A percentile compares a stretch with the other conserved stretches of the same genome.
phyloP scores from a whole-genome alignment of 805 yeast genomes.

The Danielia oregonensis region DNA sequence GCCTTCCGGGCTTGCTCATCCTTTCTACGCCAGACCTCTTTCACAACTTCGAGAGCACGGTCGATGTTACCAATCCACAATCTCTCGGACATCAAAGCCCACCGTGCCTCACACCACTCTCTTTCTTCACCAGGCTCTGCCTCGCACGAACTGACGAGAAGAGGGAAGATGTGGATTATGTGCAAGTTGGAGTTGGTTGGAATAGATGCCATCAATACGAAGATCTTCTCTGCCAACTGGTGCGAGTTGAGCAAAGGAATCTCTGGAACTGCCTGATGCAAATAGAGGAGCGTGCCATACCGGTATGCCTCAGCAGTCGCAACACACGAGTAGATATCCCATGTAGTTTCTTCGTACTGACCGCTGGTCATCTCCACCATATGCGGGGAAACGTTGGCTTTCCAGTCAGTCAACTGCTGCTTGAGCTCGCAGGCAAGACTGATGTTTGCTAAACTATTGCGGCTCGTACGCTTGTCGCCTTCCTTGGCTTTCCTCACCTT shows the following conservation, averaged over 20 bases:
- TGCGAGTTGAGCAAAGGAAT: conserved; percentile 54
- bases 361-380: conserved; percentile 32
- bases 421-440: conserved; percentile 54
- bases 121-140: conserved; percentile 56
- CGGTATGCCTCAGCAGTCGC: conserved; percentile 72
- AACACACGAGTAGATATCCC: conserved; percentile 58
- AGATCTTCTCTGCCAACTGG: conserved; percentile 55
- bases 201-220: conserved; percentile 58
- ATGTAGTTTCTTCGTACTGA: conserved; percentile 19
- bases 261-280: conserved; percentile 72
- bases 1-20: conserved; percentile 37
- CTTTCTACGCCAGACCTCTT: conserved; percentile 67
- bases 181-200: conserved; percentile 56
- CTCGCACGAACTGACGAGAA: conserved; percentile 64
- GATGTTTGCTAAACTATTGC: conserved; percentile 45
- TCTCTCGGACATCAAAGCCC: conserved; percentile 50
- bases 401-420: conserved; percentile 53
- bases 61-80: conserved; percentile 68
- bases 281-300: conserved; percentile 52
- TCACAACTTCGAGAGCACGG: conserved; percentile 62
- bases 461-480: conserved; percentile 8
- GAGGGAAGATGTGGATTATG: conserved; percentile 62
- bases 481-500: conserved; percentile 40
- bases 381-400: conserved; percentile 42
- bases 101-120: conserved; percentile 56